These are phyloP conservation scores for Wickerhamiella lipophila DNA, from an alignment of 805 yeast species.

Conservation along the genomic window DNA sequence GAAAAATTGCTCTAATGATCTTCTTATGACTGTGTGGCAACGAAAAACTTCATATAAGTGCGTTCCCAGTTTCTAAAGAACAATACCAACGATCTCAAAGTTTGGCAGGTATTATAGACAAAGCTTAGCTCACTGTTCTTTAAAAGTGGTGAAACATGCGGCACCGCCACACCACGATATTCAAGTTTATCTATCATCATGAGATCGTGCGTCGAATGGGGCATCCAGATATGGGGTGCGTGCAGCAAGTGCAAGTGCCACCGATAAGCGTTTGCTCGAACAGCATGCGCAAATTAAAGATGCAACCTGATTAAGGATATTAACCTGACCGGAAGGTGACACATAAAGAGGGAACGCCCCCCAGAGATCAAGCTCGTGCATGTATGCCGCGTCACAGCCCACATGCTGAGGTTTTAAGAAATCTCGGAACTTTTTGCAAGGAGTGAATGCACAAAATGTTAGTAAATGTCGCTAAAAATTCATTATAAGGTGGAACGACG, in stretches of 20 bases:
- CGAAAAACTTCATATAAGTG: neutral
- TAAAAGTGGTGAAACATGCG: neutral
- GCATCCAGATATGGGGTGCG: neutral
- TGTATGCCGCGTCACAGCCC: too few relatives aligned
- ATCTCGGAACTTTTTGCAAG: too few relatives aligned
- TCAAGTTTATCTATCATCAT: neutral
- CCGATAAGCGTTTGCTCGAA: too few relatives aligned
- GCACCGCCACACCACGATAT: neutral
- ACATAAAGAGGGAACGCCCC: too few relatives aligned
- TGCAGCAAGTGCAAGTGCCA: neutral
- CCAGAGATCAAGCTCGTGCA: too few relatives aligned
- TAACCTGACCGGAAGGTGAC: too few relatives aligned
- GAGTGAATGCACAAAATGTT: too few relatives aligned
- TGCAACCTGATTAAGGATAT: too few relatives aligned
- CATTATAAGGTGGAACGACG: too few relatives aligned
- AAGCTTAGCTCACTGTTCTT: neutral
- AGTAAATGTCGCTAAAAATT: too few relatives aligned
- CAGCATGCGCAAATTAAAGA: too few relatives aligned
- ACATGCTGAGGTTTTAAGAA: too few relatives aligned
- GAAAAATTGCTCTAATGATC: constrained; percentile 2
- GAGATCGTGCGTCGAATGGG: neutral
- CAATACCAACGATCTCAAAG: neutral
- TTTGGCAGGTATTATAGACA: neutral
- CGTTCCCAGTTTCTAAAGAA: constrained; percentile 4
- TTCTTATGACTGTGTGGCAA: neutral